Conservation (phyloP, 768 basidiomycete genomes). For the Boletus speciosus region DNA sequence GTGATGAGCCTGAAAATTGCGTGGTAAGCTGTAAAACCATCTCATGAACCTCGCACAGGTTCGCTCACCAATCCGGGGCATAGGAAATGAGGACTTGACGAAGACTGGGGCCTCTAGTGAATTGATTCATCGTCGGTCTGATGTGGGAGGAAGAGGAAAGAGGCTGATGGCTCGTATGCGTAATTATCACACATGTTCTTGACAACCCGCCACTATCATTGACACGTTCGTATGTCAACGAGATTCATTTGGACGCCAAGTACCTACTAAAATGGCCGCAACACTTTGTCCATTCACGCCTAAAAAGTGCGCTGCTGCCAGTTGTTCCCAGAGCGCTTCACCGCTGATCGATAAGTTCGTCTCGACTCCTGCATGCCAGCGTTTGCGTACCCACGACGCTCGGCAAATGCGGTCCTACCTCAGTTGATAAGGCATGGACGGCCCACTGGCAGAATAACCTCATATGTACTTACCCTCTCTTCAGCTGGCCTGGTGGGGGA, state of each 20-base stretch:
- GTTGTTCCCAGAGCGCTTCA: background rate
- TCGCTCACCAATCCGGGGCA: constrained; percentile 68
- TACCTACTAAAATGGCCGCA: too few species aligned
- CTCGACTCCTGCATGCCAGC: background rate
- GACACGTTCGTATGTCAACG: background rate
- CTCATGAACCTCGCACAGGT: background rate
- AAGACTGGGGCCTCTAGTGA: constrained; percentile 16
- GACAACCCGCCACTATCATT: background rate
- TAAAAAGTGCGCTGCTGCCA: background rate
- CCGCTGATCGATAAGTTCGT: background rate
- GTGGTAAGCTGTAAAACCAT: background rate
- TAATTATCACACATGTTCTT: background rate
- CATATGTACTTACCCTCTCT: background rate
- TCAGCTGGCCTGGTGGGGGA: background rate
- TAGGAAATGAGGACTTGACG: constrained; percentile 44
- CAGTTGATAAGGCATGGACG: background rate
- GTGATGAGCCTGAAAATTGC: constrained; percentile 55
- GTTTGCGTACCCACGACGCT: background rate
- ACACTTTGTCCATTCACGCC: background rate
- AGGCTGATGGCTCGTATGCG: background rate
- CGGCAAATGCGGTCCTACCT: background rate
- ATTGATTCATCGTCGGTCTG: constrained; percentile 7
- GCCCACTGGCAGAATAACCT: background rate
- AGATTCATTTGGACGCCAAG: too few species aligned
- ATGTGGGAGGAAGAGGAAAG: background rate